phyloP scores from a whole-genome alignment of 2,329 filamentous ascomycete species.

The Arthrobotrys pseudoclavata region DNA sequence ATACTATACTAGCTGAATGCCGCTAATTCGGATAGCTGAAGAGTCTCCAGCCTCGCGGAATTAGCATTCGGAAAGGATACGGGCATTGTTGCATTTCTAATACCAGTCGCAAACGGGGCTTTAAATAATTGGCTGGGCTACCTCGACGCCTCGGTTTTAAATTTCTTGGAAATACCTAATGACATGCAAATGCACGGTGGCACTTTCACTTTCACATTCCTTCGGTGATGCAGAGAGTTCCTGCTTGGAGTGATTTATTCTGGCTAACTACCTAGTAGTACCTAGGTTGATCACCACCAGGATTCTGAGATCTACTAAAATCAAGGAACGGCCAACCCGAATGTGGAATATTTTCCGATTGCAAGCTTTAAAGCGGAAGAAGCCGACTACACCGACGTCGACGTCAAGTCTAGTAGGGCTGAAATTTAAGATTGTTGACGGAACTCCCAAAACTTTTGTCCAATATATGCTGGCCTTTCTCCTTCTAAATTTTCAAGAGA shows the following conservation, averaged over 20 bases:
- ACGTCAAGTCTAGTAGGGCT: no score
- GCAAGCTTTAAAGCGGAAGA: neutral
- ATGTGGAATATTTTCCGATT: conserved; percentile 9
- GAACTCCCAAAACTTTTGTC: no score
- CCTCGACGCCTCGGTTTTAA: neutral
- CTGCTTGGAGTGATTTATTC: neutral
- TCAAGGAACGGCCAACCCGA: neutral
- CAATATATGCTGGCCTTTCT: no score
- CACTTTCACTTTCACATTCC: conserved; percentile 11
- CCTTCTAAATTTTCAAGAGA: no score
- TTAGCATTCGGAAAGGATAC: conserved; percentile 18
- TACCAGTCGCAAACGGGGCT: neutral
- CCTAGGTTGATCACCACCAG: neutral
- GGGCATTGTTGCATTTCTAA: conserved; percentile 8
- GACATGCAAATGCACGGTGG: neutral
- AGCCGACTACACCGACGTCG: neutral
- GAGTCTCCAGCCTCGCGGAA: neutral
- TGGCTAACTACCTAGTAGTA: neutral
- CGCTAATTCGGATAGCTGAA: neutral
- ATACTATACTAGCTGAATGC: neutral
- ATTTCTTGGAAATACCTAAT: neutral
- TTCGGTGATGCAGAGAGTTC: neutral
- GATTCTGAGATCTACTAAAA: neutral
- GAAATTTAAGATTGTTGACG: no score
- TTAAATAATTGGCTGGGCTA: neutral